A percentile compares a stretch with the other conserved stretches of the same genome.
phyloP scores from a whole-genome alignment of 192 early-diverging fungal species.

The Spinellus fusiger region DNA sequence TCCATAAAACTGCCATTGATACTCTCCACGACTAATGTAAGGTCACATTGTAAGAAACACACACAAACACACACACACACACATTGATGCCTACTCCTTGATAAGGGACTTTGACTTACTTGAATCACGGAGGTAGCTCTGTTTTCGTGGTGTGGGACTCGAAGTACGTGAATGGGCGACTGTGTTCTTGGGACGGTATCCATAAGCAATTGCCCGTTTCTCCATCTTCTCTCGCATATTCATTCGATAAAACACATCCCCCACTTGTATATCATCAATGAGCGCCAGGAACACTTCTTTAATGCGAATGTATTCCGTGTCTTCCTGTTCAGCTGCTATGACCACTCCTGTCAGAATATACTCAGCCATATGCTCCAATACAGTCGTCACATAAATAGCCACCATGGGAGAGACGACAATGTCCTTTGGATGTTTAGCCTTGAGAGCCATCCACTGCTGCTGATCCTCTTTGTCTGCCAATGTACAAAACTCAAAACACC shows the following conservation, averaged over 20 bases:
- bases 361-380: conserved; percentile 54
- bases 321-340: conserved; percentile 42
- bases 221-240: conserved; percentile 29
- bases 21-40: neutral
- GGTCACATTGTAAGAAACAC: neutral
- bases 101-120: conserved; percentile 5
- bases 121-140: neutral
- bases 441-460: conserved; percentile 8
- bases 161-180: neutral
- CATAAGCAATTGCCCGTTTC: conserved; percentile 7
- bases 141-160: neutral
- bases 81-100: too few species aligned
- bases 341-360: conserved; percentile 44
- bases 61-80: too few species aligned
- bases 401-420: conserved; percentile 30
- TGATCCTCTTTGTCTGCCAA: conserved; percentile 40
- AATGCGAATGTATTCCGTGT: conserved; percentile 44
- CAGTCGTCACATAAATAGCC: conserved; percentile 55
- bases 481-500: conserved; percentile 50
- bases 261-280: conserved; percentile 47
- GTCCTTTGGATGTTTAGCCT: conserved; percentile 1
- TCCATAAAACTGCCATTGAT: conserved; percentile 17
- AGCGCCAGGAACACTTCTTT: conserved; percentile 46
- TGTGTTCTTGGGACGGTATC: neutral
- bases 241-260: conserved; percentile 41